phyloP scores from a whole-genome alignment of 2,329 filamentous ascomycete species.

The Sordariomycetes sp. region DNA sequence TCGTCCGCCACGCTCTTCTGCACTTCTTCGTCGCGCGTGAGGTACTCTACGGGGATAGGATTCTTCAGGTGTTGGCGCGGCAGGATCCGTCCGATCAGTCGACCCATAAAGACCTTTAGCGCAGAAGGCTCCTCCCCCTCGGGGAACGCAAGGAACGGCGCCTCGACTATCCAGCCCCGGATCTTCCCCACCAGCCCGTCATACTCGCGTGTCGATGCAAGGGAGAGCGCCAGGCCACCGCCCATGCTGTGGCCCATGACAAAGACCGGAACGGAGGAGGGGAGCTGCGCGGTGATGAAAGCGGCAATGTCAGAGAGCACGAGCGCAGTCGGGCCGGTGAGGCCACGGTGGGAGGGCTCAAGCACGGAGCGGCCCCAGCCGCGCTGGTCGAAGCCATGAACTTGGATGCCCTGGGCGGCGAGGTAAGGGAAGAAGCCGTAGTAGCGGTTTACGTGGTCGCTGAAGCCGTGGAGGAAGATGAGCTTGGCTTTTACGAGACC shows the following conservation, averaged over 20 bases:
- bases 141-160: constrained; percentile 67
- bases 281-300: constrained; percentile 44
- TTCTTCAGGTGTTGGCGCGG: constrained; percentile 56
- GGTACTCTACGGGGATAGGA: constrained; percentile 45
- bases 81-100: constrained; percentile 53
- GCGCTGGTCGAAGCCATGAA: constrained; percentile 70
- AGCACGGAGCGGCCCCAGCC: constrained; percentile 73
- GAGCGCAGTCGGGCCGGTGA: constrained; percentile 57
- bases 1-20: constrained; percentile 50
- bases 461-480: constrained; percentile 81
- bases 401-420: constrained; percentile 57
- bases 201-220: constrained; percentile 36
- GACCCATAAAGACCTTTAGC: constrained; percentile 51
- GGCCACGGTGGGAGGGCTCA: constrained; percentile 48
- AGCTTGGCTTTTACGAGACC: constrained; percentile 53
- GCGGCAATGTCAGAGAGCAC: constrained; percentile 70
- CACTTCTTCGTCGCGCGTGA: constrained; percentile 56
- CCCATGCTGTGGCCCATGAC: constrained; percentile 89
- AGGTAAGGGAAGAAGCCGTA: constrained; percentile 59
- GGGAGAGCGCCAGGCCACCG: constrained; percentile 59
- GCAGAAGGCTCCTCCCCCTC: constrained; percentile 48
- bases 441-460: constrained; percentile 72
- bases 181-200: constrained; percentile 44
- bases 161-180: constrained; percentile 61
- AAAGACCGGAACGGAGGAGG: constrained; percentile 52